Conservation (phyloP, 352 stramenopile species). For the Phytopythium litorale region DNA sequence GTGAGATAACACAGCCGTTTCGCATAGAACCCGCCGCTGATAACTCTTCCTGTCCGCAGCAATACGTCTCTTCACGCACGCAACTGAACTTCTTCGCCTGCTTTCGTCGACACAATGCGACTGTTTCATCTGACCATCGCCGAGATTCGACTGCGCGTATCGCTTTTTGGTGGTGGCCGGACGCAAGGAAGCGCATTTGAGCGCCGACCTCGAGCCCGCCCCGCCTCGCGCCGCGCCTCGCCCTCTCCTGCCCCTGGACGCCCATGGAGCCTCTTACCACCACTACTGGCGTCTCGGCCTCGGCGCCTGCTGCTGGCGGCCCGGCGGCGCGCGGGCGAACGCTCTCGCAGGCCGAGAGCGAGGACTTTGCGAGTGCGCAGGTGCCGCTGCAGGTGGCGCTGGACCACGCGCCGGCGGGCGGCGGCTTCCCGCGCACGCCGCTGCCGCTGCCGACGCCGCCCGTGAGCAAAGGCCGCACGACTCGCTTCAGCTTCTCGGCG, state of each 20-base stretch:
- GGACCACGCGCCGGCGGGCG: conserved; percentile 1
- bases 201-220: not conserved
- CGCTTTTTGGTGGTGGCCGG: conserved; percentile 2
- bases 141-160: not conserved
- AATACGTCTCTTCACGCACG: not conserved
- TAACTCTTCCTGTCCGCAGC: not conserved
- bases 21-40: not conserved
- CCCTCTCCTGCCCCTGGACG: not conserved
- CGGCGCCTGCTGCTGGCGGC: not conserved
- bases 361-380: conserved; percentile 60
- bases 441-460: conserved; percentile 8
- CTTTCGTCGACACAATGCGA: not conserved
- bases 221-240: not conserved
- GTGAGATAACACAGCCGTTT: not conserved
- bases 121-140: not conserved
- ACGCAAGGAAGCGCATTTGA: not conserved
- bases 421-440: not conserved
- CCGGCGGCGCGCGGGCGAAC: conserved; percentile 18
- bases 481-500: conserved; percentile 27
- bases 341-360: conserved; percentile 52
- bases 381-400: conserved; percentile 23
- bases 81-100: not conserved
- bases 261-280: not conserved
- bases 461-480: conserved; percentile 8
- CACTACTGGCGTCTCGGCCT: not conserved